phyloP scores from a whole-genome alignment of 2,329 filamentous ascomycete species.

The Coniella lustricola region DNA sequence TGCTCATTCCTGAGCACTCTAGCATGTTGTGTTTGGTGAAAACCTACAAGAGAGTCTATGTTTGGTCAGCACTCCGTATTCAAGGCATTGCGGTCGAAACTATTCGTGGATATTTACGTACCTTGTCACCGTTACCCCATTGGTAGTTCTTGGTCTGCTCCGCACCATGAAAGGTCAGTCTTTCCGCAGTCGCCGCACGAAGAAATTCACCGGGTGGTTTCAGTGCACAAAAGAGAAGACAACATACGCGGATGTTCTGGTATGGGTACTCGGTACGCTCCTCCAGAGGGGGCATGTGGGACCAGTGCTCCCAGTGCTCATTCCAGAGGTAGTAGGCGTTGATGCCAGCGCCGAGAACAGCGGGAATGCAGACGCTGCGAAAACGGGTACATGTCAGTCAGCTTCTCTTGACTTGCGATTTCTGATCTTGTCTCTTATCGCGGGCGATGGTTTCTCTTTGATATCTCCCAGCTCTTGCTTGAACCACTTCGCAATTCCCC shows the following conservation, averaged over 20 bases:
- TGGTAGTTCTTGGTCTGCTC: conserved; percentile 75
- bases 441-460: not conserved
- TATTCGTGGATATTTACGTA: not conserved
- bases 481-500: too few relatives aligned
- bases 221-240: not conserved
- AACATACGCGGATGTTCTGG: conserved; percentile 77
- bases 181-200: too few relatives aligned
- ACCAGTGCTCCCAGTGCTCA: conserved; percentile 96
- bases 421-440: not conserved
- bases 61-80: too few relatives aligned
- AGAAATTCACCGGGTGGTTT: too few relatives aligned
- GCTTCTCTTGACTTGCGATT: not conserved
- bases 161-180: too few relatives aligned
- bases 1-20: not conserved
- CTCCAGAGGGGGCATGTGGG: conserved; percentile 76
- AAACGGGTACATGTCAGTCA: not conserved
- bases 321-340: conserved; percentile 91
- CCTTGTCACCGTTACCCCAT: conserved; percentile 91
- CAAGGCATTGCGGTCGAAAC: too few relatives aligned
- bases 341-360: conserved; percentile 60
- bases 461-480: not conserved
- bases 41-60: conserved; percentile 60
- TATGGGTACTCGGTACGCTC: conserved; percentile 91
- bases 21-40: not conserved
- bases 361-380: conserved; percentile 65